Conservation (phyloP, 1,139 yeast species). For the Nakaseomyces bracarensis region DNA sequence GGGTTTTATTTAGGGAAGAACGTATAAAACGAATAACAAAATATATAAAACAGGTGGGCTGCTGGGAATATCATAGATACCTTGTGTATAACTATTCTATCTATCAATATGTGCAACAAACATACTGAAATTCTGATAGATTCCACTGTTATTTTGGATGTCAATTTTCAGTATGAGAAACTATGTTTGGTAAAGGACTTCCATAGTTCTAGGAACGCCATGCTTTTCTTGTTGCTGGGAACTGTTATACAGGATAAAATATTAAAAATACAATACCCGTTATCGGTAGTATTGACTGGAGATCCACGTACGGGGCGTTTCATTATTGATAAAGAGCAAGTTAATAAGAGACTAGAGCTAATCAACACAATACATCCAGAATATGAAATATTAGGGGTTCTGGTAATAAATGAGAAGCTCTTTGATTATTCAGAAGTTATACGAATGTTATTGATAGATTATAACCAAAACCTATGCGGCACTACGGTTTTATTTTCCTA, state of each 20-base stretch:
- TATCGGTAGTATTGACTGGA: background rate
- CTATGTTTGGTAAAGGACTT: constrained; percentile 1
- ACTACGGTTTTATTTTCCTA: constrained; percentile 14
- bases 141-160: constrained; percentile 12
- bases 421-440: constrained; percentile 12
- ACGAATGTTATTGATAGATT: constrained; percentile 3
- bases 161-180: constrained; percentile 16
- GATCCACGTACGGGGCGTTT: constrained; percentile 7
- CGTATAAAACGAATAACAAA: background rate
- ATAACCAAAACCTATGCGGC: background rate
- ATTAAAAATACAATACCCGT: background rate
- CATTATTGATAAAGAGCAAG: constrained; percentile 10
- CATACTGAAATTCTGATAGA: background rate
- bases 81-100: no score
- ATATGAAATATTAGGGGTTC: constrained; percentile 12
- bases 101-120: background rate
- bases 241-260: background rate
- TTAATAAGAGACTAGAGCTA: constrained; percentile 11
- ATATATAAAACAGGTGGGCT: no score
- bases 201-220: constrained; percentile 9
- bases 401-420: constrained; percentile 11
- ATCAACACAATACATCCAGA: constrained; percentile 10
- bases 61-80: no score
- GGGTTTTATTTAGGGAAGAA: background rate
- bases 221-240: constrained; percentile 5